Percentiles rank a stretch among this genome's conserved stretches.
Conservation (phyloP, 768 basidiomycete species). For the Gymnopilus dilepis region DNA sequence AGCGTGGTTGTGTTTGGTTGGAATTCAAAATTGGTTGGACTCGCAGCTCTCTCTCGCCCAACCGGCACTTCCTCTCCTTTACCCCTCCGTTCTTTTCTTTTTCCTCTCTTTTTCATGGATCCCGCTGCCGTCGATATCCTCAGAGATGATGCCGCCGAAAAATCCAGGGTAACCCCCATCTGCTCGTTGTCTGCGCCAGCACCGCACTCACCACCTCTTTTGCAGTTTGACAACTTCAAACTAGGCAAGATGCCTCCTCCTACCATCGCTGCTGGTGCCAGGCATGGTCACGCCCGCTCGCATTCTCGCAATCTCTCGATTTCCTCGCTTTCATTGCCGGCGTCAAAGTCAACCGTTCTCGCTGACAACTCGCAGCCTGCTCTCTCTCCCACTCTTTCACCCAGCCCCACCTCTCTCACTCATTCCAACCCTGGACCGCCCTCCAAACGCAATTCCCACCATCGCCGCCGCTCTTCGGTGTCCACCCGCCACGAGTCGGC, state of each 20-base stretch:
- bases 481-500: constrained; percentile 90
- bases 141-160: constrained; percentile 44
- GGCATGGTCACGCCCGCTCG: constrained; percentile 64
- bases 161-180: constrained; percentile 43
- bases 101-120: constrained; percentile 22
- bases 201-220: background rate
- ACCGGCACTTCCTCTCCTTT: constrained; percentile 20
- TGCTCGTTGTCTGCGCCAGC: background rate
- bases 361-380: constrained; percentile 35
- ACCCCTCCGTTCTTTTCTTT: constrained; percentile 37
- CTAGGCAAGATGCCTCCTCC: constrained; percentile 58
- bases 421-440: constrained; percentile 34
- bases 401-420: constrained; percentile 18
- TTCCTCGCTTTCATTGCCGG: constrained; percentile 44
- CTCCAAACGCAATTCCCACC: constrained; percentile 77
- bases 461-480: constrained; percentile 84
- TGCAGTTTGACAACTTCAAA: constrained; percentile 75
- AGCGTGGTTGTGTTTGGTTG: constrained; percentile 25
- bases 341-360: constrained; percentile 42
- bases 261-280: constrained; percentile 35
- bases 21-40: constrained; percentile 27
- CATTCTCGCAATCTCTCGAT: constrained; percentile 74
- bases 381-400: constrained; percentile 29
- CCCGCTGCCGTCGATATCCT: constrained; percentile 30
- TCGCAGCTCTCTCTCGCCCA: constrained; percentile 25